Conservation (phyloP, 2,329 filamentous ascomycete genomes). For the Decorospora gaudefroyi region DNA sequence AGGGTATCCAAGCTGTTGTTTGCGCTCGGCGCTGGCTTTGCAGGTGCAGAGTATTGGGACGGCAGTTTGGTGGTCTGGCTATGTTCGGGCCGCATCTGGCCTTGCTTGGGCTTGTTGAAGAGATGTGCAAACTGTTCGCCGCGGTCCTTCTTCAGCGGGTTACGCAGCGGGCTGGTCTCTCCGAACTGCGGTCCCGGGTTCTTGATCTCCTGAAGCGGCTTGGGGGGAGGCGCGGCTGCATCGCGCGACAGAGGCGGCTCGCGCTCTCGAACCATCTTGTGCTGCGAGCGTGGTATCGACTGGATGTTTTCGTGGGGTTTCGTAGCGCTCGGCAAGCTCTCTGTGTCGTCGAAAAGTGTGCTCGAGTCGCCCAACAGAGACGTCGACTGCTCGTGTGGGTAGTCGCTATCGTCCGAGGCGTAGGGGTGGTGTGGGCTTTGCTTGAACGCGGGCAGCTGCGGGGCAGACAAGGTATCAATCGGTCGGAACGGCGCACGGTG, state of each 20-base stretch:
- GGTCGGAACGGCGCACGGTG: slow-evolving; percentile 42
- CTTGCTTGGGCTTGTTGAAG: slow-evolving; percentile 59
- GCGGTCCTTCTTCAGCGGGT: slow-evolving; percentile 49
- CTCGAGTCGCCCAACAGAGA: slow-evolving; percentile 39
- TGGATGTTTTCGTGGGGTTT: slow-evolving; percentile 2
- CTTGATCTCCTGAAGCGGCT: slow-evolving; percentile 42
- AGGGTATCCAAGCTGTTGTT: slow-evolving; percentile 8
- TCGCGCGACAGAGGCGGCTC: slow-evolving; percentile 48
- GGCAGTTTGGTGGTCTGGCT: slow-evolving; percentile 47
- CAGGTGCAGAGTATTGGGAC: slow-evolving; percentile 21
- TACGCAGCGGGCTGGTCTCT: slow-evolving; percentile 61
- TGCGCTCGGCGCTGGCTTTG: slow-evolving; percentile 9
- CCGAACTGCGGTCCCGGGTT: slow-evolving; percentile 57
- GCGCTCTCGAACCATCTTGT: slow-evolving; percentile 58
- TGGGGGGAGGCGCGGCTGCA: slow-evolving; percentile 21
- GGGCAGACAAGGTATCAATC: slow-evolving; percentile 41
- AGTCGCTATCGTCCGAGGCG: slow-evolving; percentile 10
- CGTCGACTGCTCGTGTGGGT: slow-evolving; percentile 16
- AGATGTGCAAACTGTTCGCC: slow-evolving; percentile 45
- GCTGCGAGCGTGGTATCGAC: slow-evolving; percentile 3
- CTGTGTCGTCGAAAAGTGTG: slow-evolving; percentile 43
- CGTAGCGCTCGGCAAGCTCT: slow-evolving; percentile 6
- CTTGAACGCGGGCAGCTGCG: slow-evolving; percentile 39
- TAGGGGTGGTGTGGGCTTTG: slow-evolving; percentile 7
- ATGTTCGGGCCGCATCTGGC: slow-evolving; percentile 56